Evolutionary conservation across 2,329 filamentous ascomycete genomes (phyloP), one percentile per base, ranked within the genome.

Genomic region (Phyllosticta ampelicida): DNA sequence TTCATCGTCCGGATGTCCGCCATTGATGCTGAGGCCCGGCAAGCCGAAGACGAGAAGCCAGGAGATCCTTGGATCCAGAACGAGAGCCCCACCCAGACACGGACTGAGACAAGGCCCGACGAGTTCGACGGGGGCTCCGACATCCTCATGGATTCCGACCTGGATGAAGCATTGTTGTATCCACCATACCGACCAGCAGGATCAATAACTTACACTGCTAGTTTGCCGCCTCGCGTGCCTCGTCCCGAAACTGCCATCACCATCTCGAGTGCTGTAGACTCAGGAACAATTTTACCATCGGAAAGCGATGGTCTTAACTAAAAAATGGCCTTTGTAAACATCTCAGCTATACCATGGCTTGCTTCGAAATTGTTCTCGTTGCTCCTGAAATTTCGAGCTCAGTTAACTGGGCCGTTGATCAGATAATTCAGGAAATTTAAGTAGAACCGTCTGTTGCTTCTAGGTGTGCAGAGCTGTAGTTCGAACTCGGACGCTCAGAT

Each of bases 1-100:
- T 96, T 96, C 65, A 78, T 87, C 8, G 64, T 77, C 4, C 76
- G 81, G 8, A 91, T 95, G 88, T 78, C 82, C 20, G 78, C 78
- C 1, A 80, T 90, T 26, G 83, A 88, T 51, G 67, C 68, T n/a
- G 72, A 76, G 56, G 67, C 64, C 10, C 60, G 60, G 23, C 51
- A 28, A 6, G 58, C 51, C 5, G 60, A 62, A n/a, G 51, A 48
- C 3, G 60, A 60, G 51, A 57, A 54, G 26, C n/a, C 58, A 13
- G n/a, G 36, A 8, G 6, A 18, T 18, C 18, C 16, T 13, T 44
- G 36, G 36, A n/a, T 3, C 2, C 11, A 28, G 9, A 9, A 9
- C 21, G n/a, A 57, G 21, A 8, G 9, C 9, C 23, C 23, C 8
- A 26, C 23, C 8, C 23, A 26, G 23, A 26, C 23, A 9, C 48